Percentiles rank a stretch among this genome's conserved stretches.
These are phyloP conservation scores for Fragaria nilgerrensis DNA, from an alignment of 306 rosid species.

Conservation along the genomic window DNA sequence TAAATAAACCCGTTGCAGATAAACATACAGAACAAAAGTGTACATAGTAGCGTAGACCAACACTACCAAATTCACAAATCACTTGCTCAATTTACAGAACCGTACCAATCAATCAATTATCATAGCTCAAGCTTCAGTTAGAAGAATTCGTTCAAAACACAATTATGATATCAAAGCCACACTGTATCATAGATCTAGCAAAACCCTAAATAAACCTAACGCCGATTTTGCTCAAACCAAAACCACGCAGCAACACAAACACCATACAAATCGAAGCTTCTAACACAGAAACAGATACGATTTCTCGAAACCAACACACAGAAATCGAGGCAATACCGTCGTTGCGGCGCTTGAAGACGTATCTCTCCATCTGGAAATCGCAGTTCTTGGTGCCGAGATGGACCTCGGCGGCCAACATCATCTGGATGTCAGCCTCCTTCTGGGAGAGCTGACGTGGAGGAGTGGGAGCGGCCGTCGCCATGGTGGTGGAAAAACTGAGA, in stretches of 20 bases:
- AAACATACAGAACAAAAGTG: background rate
- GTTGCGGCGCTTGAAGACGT: conserved; percentile 82
- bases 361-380: conserved; percentile 82
- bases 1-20: background rate
- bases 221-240: background rate
- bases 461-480: conserved; percentile 52
- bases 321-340: conserved; percentile 45
- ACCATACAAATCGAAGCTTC: background rate
- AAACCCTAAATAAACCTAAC: background rate
- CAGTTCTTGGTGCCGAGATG: conserved; percentile 92
- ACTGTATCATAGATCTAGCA: background rate
- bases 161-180: background rate
- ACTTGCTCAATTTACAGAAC: background rate
- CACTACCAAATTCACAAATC: background rate
- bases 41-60: background rate
- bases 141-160: background rate
- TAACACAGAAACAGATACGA: background rate
- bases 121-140: background rate
- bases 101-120: background rate
- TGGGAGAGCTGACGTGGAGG: conserved; percentile 68
- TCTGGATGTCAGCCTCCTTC: conserved; percentile 78
- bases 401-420: conserved; percentile 85
- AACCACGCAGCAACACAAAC: background rate
- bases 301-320: background rate
- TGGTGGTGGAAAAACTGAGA: conserved; percentile 8